Base-by-base conservation (phyloP, 2,329 filamentous ascomycete genomes). In the Colletotrichum theobromicola region DNA sequence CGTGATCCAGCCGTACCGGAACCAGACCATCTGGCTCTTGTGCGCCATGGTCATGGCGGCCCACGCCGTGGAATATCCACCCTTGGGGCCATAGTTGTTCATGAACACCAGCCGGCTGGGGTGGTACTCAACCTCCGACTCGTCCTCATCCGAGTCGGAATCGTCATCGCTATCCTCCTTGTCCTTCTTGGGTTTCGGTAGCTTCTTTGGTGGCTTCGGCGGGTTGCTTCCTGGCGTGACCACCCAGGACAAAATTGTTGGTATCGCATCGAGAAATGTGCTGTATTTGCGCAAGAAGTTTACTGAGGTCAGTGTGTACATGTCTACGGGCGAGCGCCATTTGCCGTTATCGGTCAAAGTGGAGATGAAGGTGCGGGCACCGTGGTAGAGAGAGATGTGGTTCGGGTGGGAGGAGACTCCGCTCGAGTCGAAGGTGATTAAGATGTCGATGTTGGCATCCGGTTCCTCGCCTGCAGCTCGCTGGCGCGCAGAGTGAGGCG, bases 11-110 rank as follows among this genome's bases (percentile, higher is more conserved):
- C 95, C 95, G 90, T 95, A 98, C 9, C 97, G 91, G 82, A 98
- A 99, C 97, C 97, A 99, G 46, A 94, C 91, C 97, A 99, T 99
- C 89, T 99, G 97, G 83, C 95, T 98, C 85, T 92, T 88, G 86
- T 99, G 97, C 32, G 94, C 96, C 69, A 90, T 89, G 2, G 94
- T 95, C 97, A 99, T 99, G 35, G 97, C 96, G 69, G 87, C 89
- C 86, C 96, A 93, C 9, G 95, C 96, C 34, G 88, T 87, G 12
- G 82, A 82, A 72, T 87, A 82, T n/a, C 84, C 86, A 62, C 85
- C 85, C 3, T 80, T 90, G 76, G 93, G 88, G 77, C 93, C 91
- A 18, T 95, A 87, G 10, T 90, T 89, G 83, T 90, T 97, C 75
- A 96, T 87, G 80, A 93, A 95, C 42, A 98, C 82, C 67, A 98